Percentiles rank a stretch among this genome's conserved stretches.
phyloP scores from a whole-genome alignment of 495 filamentous ascomycete species.

The Elaphomyces granulatus region DNA sequence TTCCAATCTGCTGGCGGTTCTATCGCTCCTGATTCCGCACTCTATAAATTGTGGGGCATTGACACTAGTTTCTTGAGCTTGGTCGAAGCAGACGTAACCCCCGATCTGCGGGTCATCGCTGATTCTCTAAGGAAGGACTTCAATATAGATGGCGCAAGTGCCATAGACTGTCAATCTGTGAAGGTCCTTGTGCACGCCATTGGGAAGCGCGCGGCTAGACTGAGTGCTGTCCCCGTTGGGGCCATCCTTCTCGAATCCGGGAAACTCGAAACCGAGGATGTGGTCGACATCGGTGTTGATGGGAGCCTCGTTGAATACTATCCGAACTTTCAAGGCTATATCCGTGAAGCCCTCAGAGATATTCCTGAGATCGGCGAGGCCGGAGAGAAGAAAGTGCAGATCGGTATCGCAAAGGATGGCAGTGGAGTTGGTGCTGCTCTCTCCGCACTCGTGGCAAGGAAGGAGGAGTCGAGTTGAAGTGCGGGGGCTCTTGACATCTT shows the following conservation, averaged over 20 bases:
- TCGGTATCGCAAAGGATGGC: conserved; percentile 90
- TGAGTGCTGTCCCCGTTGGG: conserved; percentile 72
- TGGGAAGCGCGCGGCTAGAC: conserved; percentile 74
- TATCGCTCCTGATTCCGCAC: conserved; percentile 42
- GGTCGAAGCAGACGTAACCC: conserved; percentile 57
- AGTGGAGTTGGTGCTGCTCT: conserved; percentile 82
- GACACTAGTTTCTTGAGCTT: conserved; percentile 77
- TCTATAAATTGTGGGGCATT: conserved; percentile 78
- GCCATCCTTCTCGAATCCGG: conserved; percentile 65
- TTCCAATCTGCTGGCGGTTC: conserved; percentile 60
- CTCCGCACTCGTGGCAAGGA: conserved; percentile 62
- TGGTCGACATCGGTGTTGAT: conserved; percentile 82
- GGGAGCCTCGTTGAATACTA: conserved; percentile 86
- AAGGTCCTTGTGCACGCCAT: conserved; percentile 69
- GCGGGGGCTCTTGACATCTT: no score
- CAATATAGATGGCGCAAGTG: conserved; percentile 51
- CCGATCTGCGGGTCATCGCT: conserved; percentile 48
- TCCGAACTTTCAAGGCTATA: conserved; percentile 66
- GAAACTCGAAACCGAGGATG: conserved; percentile 45
- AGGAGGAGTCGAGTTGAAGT: no score
- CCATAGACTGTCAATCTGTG: conserved; percentile 71
- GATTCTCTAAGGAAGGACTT: conserved; percentile 62
- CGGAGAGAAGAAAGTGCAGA: conserved; percentile 67
- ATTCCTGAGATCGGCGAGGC: conserved; percentile 55
- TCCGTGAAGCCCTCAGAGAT: conserved; percentile 57